Conservation (phyloP, 2,329 filamentous ascomycete species). For the Aspergillus transmontanensis region DNA sequence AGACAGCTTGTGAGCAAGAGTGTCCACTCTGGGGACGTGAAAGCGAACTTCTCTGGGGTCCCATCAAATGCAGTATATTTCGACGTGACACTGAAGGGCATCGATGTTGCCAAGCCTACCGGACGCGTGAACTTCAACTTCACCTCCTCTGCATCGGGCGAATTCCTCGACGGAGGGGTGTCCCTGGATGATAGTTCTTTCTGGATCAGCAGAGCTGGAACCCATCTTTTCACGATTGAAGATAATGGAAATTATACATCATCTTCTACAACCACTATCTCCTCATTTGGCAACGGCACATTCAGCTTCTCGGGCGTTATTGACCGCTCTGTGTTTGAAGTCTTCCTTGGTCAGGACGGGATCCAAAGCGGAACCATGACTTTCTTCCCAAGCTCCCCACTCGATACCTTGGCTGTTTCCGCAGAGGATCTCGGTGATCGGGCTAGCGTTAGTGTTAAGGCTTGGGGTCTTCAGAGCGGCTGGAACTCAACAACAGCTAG, state of each 20-base stretch:
- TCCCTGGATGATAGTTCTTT: slow-evolving; percentile 53
- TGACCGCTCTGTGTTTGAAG: slow-evolving; percentile 58
- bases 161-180: slow-evolving; percentile 54
- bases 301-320: slow-evolving; percentile 54
- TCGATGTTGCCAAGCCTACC: slow-evolving; percentile 35
- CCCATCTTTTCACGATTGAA: slow-evolving; percentile 47
- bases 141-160: slow-evolving; percentile 51
- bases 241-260: slow-evolving; percentile 59
- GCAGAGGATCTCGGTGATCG: slow-evolving; percentile 8
- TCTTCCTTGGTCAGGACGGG: slow-evolving; percentile 56
- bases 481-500: slow-evolving; percentile 30
- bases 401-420: slow-evolving; percentile 30
- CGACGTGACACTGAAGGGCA: slow-evolving; percentile 54
- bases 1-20: slow-evolving; percentile 23
- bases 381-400: slow-evolving; percentile 51
- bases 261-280: slow-evolving; percentile 47
- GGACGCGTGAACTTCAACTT: slow-evolving; percentile 57
- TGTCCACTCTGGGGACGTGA: slow-evolving; percentile 48
- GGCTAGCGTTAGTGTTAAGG: slow-evolving; percentile 6
- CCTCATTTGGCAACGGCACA: slow-evolving; percentile 27
- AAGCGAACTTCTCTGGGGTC: slow-evolving; percentile 55
- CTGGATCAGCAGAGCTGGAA: slow-evolving; percentile 54
- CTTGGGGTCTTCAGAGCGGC: slow-evolving; percentile 28
- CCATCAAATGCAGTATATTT: slow-evolving; percentile 57
- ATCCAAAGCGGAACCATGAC: slow-evolving; percentile 53